A percentile compares a stretch with the other conserved stretches of the same genome.
Conservation (phyloP, 2,329 filamentous ascomycete genomes). For the Diaporthe longicolla region DNA sequence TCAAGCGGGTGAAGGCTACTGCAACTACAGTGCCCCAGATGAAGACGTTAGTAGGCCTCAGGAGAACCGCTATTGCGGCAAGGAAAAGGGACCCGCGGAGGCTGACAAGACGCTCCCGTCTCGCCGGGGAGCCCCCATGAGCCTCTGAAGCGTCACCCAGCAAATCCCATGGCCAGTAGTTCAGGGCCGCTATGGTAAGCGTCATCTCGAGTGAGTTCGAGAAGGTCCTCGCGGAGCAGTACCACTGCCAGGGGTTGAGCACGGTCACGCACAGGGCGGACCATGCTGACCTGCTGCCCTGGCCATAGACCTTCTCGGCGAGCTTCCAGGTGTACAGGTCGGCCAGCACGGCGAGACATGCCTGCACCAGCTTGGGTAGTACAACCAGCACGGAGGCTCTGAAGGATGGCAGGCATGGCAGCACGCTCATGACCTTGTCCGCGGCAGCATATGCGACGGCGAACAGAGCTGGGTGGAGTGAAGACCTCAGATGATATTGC, state of each 20-base stretch:
- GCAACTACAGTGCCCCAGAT: conserved; percentile 82
- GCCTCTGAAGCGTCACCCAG: conserved; percentile 58
- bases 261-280: conserved; percentile 79
- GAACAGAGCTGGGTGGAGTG: conserved; percentile 91
- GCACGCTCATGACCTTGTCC: conserved; percentile 67
- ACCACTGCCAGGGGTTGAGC: conserved; percentile 95
- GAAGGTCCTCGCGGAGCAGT: conserved; percentile 91
- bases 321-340: conserved; percentile 94
- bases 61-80: conserved; percentile 84
- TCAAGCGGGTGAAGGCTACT: conserved; percentile 56
- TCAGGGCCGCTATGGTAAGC: conserved; percentile 83
- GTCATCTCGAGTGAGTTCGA: conserved; percentile 96
- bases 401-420: conserved; percentile 67
- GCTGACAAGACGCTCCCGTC: conserved; percentile 51
- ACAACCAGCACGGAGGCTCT: conserved; percentile 78
- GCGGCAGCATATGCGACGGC: conserved; percentile 78
- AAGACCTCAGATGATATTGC: conserved; percentile 88
- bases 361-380: conserved; percentile 83
- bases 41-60: conserved; percentile 90
- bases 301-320: conserved; percentile 80
- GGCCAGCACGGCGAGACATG: conserved; percentile 79
- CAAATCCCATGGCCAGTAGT: conserved; percentile 89
- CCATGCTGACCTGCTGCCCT: conserved; percentile 73
- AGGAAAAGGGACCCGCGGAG: conserved; percentile 77
- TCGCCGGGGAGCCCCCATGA: conserved; percentile 34